These are phyloP conservation scores for Cadophora luteo-olivacea DNA, from an alignment of 2,329 filamentous ascomycete genomes.

Conservation along the genomic window DNA sequence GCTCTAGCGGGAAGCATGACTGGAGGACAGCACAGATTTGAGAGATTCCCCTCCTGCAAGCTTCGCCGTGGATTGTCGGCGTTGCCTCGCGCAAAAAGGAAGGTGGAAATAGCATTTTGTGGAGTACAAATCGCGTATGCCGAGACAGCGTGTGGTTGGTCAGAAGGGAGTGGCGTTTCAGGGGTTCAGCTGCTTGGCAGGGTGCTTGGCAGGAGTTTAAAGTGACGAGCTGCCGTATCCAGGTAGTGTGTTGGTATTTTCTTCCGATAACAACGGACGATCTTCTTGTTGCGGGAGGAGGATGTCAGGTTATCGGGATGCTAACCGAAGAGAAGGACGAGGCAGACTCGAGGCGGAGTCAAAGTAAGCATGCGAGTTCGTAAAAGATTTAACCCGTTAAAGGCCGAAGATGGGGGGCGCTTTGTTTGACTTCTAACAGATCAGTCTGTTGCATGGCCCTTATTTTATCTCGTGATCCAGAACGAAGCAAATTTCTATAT, in stretches of 20 bases:
- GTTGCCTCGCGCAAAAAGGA: constrained; percentile 13
- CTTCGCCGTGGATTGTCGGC: not conserved
- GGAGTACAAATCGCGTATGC: not conserved
- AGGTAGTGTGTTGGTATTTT: constrained; percentile 4
- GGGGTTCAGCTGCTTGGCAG: not conserved
- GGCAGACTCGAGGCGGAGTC: constrained; percentile 1
- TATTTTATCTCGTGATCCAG: not conserved
- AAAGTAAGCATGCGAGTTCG: not conserved
- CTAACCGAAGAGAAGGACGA: not conserved
- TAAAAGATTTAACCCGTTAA: not conserved
- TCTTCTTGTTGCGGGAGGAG: constrained; percentile 2
- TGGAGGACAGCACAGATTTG: not conserved
- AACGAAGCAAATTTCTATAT: not conserved
- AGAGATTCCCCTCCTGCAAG: not conserved
- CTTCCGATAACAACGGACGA: constrained; percentile 11
- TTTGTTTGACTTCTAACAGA: not conserved
- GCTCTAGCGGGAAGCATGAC: constrained; percentile 1
- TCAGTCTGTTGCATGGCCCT: not conserved
- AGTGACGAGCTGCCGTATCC: constrained; percentile 6
- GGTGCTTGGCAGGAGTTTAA: constrained; percentile 1
- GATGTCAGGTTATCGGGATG: not conserved
- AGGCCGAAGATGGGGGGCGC: not conserved
- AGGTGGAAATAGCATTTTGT: constrained; percentile 12
- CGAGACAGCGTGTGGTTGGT: constrained; percentile 2
- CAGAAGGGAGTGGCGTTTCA: not conserved